Percentiles rank a stretch among this genome's conserved stretches.
These are phyloP conservation scores for Colletotrichum tropicale DNA, from an alignment of 2,329 filamentous ascomycete genomes.

Conservation along the genomic window DNA sequence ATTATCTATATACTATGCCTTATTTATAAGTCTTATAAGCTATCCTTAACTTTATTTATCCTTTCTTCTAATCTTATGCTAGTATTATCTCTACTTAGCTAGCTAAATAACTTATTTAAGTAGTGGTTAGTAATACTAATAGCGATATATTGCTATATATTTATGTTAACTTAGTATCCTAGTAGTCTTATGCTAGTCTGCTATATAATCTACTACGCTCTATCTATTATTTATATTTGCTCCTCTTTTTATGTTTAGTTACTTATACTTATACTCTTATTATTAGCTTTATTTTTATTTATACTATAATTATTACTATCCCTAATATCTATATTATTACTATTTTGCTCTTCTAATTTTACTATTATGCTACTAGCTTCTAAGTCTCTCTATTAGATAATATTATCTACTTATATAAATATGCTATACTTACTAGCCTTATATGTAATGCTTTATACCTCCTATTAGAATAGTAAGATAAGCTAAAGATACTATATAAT, in stretches of 20 bases:
- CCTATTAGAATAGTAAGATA: background rate
- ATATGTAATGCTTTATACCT: background rate
- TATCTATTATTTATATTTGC: too few relatives aligned
- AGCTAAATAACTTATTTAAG: background rate
- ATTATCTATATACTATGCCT: conserved; percentile 17
- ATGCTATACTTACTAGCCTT: background rate
- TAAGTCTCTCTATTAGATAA: background rate
- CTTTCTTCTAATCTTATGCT: background rate
- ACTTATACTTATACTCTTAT: too few relatives aligned
- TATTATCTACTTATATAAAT: background rate
- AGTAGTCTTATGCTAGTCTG: too few relatives aligned
- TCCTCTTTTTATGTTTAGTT: too few relatives aligned
- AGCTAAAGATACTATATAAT: conserved; percentile 28
- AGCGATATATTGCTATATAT: background rate
- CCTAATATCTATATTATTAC: too few relatives aligned
- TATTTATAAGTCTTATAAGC: conserved; percentile 6
- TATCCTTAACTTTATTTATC: background rate
- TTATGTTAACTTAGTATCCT: too few relatives aligned
- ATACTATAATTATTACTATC: too few relatives aligned
- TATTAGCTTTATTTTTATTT: too few relatives aligned
- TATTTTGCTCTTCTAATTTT: too few relatives aligned
- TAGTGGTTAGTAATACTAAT: conserved; percentile 8
- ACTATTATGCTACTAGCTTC: background rate
- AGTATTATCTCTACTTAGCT: background rate
- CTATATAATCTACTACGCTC: too few relatives aligned